phyloP scores from a whole-genome alignment of 352 stramenopile species.

The Globisporangium recalcitrans region DNA sequence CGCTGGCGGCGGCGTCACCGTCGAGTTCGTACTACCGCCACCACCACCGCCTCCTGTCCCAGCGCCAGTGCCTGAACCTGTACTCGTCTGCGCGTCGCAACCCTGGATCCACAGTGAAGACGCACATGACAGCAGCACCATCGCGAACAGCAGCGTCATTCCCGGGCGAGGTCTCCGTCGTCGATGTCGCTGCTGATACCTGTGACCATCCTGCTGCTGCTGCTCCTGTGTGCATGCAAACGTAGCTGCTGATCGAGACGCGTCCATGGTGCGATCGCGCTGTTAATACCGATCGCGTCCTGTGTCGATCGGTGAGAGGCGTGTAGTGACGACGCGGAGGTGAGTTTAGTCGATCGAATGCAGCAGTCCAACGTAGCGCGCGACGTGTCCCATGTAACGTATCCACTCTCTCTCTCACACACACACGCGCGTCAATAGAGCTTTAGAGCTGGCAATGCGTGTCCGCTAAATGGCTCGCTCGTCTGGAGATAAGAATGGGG shows the following conservation, averaged over 20 bases:
- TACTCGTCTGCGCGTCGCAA: conserved; percentile 1
- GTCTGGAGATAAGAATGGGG: no score
- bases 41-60: neutral
- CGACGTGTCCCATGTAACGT: neutral
- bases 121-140: neutral
- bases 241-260: neutral
- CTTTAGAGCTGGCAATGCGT: no score
- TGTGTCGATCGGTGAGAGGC: neutral
- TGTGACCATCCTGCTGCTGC: neutral
- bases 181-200: neutral
- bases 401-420: neutral
- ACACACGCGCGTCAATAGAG: no score
- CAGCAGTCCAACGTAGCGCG: neutral
- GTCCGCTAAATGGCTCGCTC: no score
- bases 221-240: neutral
- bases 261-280: neutral
- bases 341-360: neutral
- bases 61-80: neutral
- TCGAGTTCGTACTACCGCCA: neutral
- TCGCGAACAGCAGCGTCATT: neutral
- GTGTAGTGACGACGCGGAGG: neutral
- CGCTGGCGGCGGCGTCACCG: neutral
- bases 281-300: neutral
- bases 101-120: neutral
- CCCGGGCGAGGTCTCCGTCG: neutral